A percentile compares a stretch with the other conserved stretches of the same genome.
These are phyloP conservation scores for Puccinia triticina DNA, from an alignment of 1,284 basidiomycete genomes.

Conservation along the genomic window DNA sequence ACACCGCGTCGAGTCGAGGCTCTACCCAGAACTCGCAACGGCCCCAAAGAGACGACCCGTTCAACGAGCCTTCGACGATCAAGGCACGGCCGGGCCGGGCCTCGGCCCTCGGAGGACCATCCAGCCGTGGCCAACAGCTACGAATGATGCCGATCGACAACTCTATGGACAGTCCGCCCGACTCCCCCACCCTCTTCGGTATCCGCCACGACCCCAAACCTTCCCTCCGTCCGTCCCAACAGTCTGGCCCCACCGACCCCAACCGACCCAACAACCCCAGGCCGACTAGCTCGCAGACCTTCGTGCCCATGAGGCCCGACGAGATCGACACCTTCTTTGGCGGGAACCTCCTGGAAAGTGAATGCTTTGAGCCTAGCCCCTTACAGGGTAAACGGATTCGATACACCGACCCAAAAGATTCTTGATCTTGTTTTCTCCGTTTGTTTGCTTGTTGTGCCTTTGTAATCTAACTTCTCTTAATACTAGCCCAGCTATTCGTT, in stretches of 20 bases:
- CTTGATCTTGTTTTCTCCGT: not conserved
- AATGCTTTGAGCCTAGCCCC: slow-evolving; percentile 46
- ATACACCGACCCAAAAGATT: slow-evolving; percentile 29
- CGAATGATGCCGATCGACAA: not conserved
- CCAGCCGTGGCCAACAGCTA: not conserved
- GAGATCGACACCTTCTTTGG: slow-evolving; percentile 45
- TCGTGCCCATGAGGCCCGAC: slow-evolving; percentile 40
- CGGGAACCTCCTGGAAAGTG: slow-evolving; percentile 43
- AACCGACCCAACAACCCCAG: not conserved
- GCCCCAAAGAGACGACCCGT: slow-evolving; percentile 25
- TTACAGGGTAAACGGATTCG: slow-evolving; percentile 44
- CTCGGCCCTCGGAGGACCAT: not conserved
- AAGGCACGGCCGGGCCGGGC: not conserved
- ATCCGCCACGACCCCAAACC: slow-evolving; percentile 9
- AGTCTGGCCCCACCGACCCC: not conserved
- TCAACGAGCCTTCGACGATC: slow-evolving; percentile 23
- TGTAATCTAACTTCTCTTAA: not conserved
- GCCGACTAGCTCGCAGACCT: not conserved
- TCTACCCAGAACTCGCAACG: not conserved
- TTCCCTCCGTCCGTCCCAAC: not conserved
- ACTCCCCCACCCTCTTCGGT: slow-evolving; percentile 46
- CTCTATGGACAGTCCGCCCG: slow-evolving; percentile 10
- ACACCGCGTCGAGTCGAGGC: not conserved
- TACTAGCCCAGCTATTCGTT: no score
- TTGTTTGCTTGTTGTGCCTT: not conserved